These are phyloP conservation scores for Stemphylium lycopersici DNA, from an alignment of 2,329 filamentous ascomycete species.

Conservation along the genomic window DNA sequence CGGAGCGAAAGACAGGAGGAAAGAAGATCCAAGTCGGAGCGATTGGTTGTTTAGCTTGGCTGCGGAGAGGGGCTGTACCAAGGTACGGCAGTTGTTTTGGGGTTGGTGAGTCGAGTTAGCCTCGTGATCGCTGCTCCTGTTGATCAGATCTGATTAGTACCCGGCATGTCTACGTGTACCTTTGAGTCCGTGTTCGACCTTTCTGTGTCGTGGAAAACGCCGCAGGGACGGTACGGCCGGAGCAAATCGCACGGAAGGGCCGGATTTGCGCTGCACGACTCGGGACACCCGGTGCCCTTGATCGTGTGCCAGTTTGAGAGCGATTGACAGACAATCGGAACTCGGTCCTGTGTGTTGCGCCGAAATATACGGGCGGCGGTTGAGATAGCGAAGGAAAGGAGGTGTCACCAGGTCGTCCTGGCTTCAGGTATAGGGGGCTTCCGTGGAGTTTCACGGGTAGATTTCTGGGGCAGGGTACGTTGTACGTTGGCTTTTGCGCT, in stretches of 20 bases:
- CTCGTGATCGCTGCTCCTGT: background rate
- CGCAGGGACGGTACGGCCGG: background rate
- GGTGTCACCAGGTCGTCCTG: conserved; percentile 1
- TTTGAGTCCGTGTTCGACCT: background rate
- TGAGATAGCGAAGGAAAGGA: background rate
- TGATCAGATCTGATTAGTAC: background rate
- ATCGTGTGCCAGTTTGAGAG: background rate
- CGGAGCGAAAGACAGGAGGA: background rate
- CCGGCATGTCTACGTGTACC: background rate
- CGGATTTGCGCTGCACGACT: conserved; percentile 5
- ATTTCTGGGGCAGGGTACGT: background rate
- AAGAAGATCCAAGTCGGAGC: conserved; percentile 1
- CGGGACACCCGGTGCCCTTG: background rate
- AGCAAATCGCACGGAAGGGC: conserved; percentile 3
- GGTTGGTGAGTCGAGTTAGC: background rate
- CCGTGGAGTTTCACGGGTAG: conserved; percentile 1
- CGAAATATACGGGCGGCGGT: conserved; percentile 3
- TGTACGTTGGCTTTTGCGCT: background rate
- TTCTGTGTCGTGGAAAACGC: background rate
- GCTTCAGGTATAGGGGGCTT: conserved; percentile 2
- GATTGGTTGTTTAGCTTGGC: background rate
- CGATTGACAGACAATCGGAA: conserved; percentile 1
- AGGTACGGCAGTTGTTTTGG: background rate
- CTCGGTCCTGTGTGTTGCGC: conserved; percentile 3
- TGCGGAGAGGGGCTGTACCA: background rate